Evolutionary conservation across 1,284 basidiomycete genomes (phyloP), one percentile per base, ranked within the genome.

Genomic region (Naganishia liquefaciens): DNA sequence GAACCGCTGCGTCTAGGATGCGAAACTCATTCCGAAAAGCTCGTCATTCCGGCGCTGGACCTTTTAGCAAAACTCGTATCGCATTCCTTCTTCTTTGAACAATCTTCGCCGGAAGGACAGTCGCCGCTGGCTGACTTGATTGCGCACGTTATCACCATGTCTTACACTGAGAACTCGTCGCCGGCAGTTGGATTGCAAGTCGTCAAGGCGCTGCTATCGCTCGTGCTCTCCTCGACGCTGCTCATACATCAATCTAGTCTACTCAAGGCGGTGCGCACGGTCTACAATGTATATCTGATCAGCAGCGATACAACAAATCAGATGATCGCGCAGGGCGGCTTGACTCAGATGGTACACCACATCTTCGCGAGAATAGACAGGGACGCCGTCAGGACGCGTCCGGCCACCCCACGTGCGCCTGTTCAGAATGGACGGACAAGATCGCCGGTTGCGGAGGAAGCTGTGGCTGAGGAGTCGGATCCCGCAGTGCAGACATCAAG

Each of bases 271-370:
- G 90, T 98, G 30, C 85, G 94, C 43, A 96, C 94, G 6, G 93
- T 98, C 2, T 97, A 97, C 81, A 97, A 97, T 75, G 88, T 98
- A 65, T 98, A 97, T 77, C 82, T 97, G 37, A 83, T 96, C 65
- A 93, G 90, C 70, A 84, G 85, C 40, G 92, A 95, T 72, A 85
- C 88, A 5, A 89, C 93, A 61, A 97, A 94, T 72, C 94, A 97
- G 79, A 92, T 91, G 80, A 92, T 97, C 30, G 94, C 94, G 10
- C 94, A 98, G 78, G 94, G 93, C 23, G 92, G 93, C 19, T 83
- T 98, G 19, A 93, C 92, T 0, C 94, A 98, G 78, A 97, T 98
- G 88, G 92, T 97, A 1, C 90, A 95, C 73, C 93, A 95, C 73
- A 87, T 97, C 62, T 97, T 98, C 77, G 84, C 88, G 9, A 85